Evolutionary conservation across 2,329 filamentous ascomycete species (phyloP).

Genomic region (Alternaria panax): DNA sequence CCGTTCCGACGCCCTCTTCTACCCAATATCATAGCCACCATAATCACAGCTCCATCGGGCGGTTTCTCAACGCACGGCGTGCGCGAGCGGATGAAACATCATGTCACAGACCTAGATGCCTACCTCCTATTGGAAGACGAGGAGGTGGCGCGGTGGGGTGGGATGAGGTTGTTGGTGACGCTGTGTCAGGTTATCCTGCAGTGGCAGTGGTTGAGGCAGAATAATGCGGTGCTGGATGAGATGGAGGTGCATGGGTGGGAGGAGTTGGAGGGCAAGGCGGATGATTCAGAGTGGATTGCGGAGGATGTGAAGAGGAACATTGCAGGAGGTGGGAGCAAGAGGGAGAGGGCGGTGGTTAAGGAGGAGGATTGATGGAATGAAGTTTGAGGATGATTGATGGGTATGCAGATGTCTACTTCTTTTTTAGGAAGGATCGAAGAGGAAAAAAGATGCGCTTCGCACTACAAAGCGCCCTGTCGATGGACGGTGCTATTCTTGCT

Average conservation of each 20-base stretch:
- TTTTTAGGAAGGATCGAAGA: not conserved
- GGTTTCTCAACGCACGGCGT: conserved; percentile 29
- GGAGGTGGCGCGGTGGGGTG: conserved; percentile 25
- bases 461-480: conserved; percentile 8
- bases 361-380: not conserved
- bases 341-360: not conserved
- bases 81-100: conserved; percentile 39
- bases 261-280: conserved; percentile 30
- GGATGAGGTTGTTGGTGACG: conserved; percentile 12
- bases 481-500: conserved; percentile 64
- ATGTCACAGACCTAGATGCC: conserved; percentile 35
- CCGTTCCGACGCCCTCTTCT: conserved; percentile 14
- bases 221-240: conserved; percentile 31
- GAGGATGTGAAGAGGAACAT: conserved; percentile 19
- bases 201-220: conserved; percentile 41
- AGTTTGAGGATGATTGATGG: not conserved
- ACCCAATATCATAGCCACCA: conserved; percentile 33
- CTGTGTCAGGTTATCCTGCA: conserved; percentile 25
- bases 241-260: conserved; percentile 37
- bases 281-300: conserved; percentile 40
- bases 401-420: accelerated
- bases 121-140: conserved; percentile 33
- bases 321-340: not conserved
- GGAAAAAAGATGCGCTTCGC: not conserved
- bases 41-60: conserved; percentile 27